Conservation (phyloP, 2,329 filamentous ascomycete genomes). For the Verticillium dahliae region DNA sequence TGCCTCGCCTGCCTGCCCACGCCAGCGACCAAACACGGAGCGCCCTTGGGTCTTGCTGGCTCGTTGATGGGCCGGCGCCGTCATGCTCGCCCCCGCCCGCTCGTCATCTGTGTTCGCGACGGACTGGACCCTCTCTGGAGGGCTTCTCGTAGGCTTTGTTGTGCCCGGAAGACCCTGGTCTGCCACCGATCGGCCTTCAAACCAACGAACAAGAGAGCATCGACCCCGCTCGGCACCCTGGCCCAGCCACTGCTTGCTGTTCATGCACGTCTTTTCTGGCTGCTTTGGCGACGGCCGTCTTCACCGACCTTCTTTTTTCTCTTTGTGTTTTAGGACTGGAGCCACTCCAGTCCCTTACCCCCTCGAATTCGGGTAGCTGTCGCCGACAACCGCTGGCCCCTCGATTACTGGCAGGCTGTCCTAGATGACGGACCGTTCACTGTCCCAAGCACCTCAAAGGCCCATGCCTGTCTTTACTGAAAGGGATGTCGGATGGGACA, state of each 20-base stretch:
- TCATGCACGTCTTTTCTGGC: conserved; percentile 12
- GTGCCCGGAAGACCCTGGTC: conserved; percentile 7
- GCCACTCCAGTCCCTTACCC: not conserved
- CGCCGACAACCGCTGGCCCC: conserved; percentile 2
- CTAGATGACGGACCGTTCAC: not conserved
- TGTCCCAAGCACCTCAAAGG: not conserved
- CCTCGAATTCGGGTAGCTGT: not conserved
- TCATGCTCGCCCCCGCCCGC: not conserved
- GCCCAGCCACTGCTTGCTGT: conserved; percentile 9
- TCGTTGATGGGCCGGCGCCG: not conserved
- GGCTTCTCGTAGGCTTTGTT: not conserved
- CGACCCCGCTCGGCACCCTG: conserved; percentile 1
- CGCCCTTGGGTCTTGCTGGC: not conserved
- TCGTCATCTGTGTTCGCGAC: not conserved
- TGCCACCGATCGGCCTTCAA: not conserved
- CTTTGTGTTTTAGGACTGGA: not conserved
- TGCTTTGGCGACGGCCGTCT: conserved; percentile 6
- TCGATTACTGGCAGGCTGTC: not conserved
- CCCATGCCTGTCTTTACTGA: not conserved
- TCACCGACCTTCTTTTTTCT: conserved; percentile 11
- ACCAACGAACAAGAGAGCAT: not conserved
- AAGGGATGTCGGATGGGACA: not conserved
- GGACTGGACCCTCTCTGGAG: not conserved
- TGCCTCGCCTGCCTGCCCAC: conserved; percentile 26
- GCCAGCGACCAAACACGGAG: not conserved